Evolutionary conservation across 2,329 filamentous ascomycete species (phyloP).

Genomic region (Fusarium sp.): DNA sequence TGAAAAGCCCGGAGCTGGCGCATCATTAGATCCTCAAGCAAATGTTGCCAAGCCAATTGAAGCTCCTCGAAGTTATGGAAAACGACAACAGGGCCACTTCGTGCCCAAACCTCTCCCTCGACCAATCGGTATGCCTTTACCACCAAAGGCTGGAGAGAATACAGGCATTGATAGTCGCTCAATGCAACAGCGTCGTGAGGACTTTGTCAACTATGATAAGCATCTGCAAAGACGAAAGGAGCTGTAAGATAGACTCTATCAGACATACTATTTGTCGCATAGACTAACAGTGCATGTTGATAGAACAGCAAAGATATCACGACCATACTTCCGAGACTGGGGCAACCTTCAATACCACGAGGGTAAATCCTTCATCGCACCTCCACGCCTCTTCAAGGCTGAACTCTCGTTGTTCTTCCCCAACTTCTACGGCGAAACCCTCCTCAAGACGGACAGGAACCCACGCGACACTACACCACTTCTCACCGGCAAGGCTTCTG

Average conservation of each 20-base stretch:
- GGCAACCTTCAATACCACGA: constrained; percentile 83
- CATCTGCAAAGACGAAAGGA: constrained; percentile 81
- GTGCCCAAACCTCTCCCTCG: constrained; percentile 71
- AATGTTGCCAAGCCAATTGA: constrained; percentile 62
- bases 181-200: constrained; percentile 75
- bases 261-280: not conserved
- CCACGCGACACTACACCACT: constrained; percentile 78
- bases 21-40: constrained; percentile 54
- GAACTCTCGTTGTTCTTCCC: constrained; percentile 92
- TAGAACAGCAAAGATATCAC: constrained; percentile 79
- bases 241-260: constrained; percentile 65
- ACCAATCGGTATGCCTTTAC: constrained; percentile 83
- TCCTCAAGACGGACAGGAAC: constrained; percentile 66
- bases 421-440: constrained; percentile 85
- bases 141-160: constrained; percentile 84
- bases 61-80: constrained; percentile 70
- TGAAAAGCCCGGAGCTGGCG: constrained; percentile 52
- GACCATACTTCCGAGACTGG: constrained; percentile 97
- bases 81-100: constrained; percentile 63
- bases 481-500: constrained; percentile 77
- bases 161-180: constrained; percentile 78
- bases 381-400: constrained; percentile 83
- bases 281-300: constrained; percentile 7
- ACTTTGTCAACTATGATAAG: constrained; percentile 87
- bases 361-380: constrained; percentile 92